Conservation (phyloP, 139 green algal genomes). For the Chlorella ohadii region DNA sequence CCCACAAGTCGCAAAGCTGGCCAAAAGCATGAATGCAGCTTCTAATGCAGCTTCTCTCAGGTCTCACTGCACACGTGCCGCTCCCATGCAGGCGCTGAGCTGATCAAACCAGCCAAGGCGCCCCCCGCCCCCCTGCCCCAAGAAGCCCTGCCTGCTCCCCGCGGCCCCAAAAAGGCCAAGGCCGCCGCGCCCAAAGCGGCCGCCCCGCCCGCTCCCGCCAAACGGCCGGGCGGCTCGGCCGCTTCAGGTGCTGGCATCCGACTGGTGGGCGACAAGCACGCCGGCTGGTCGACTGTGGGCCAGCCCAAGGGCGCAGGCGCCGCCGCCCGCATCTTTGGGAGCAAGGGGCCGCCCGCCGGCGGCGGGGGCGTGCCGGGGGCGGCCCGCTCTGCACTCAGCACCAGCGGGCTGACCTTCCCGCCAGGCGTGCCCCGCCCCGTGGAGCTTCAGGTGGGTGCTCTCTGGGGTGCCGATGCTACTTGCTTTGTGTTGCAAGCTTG, state of each 20-base stretch:
- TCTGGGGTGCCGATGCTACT: too few relatives aligned
- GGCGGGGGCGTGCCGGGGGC: not conserved
- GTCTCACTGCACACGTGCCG: too few relatives aligned
- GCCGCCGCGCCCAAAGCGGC: not conserved
- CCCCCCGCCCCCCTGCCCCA: not conserved
- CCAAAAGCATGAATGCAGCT: too few relatives aligned
- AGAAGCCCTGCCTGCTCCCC: not conserved
- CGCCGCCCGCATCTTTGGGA: not conserved
- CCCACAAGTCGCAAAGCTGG: too few relatives aligned
- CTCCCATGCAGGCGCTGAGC: not conserved
- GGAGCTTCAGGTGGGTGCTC: not conserved
- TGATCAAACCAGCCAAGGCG: slow-evolving; percentile 10
- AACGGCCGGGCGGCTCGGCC: not conserved
- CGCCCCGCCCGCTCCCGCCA: not conserved
- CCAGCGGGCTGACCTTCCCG: not conserved
- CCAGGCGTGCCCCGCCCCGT: not conserved
- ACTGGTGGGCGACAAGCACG: not conserved
- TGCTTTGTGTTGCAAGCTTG: too few relatives aligned
- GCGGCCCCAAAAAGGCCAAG: not conserved
- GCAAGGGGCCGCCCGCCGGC: not conserved
- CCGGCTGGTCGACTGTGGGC: not conserved
- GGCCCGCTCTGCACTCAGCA: not conserved
- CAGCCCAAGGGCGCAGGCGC: not conserved
- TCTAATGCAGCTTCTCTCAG: too few relatives aligned
- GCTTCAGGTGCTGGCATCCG: not conserved